A percentile compares a stretch with the other conserved stretches of the same genome.
These are phyloP conservation scores for Iberis amara DNA, from an alignment of 441 rosid genomes.

Conservation along the genomic window DNA sequence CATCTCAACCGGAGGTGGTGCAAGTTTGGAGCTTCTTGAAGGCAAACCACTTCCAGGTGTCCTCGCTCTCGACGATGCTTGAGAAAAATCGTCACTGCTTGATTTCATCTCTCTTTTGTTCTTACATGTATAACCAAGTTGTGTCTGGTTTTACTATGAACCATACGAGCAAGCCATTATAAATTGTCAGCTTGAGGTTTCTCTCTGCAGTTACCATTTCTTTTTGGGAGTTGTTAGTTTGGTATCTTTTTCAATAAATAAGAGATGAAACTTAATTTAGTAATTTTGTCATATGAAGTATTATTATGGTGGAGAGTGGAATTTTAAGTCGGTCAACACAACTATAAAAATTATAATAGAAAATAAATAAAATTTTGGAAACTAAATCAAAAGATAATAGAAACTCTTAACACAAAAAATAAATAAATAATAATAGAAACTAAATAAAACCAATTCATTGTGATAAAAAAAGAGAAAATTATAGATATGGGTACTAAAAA, in stretches of 20 bases:
- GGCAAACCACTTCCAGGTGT: conserved; percentile 90
- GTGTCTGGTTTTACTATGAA: conserved; percentile 9
- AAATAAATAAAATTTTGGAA: too few species aligned
- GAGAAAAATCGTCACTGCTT: conserved; percentile 6
- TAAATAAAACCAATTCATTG: too few species aligned
- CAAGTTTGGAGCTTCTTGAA: conserved; percentile 91
- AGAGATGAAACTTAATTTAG: neutral
- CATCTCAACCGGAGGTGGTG: conserved; percentile 95
- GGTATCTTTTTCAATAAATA: too few species aligned
- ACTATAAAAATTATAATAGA: too few species aligned
- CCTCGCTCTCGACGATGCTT: conserved; percentile 80
- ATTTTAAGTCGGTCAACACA: too few species aligned
- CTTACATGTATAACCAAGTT: neutral
- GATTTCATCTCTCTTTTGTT: neutral
- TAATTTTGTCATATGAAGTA: too few species aligned
- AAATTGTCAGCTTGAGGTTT: conserved; percentile 24
- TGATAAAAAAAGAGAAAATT: too few species aligned
- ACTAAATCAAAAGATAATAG: too few species aligned
- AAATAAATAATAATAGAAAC: too few species aligned
- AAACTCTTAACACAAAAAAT: too few species aligned
- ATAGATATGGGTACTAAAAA: too few species aligned
- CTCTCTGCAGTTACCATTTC: neutral
- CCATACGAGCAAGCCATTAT: neutral
- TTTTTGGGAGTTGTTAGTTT: neutral
- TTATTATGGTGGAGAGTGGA: too few species aligned